Conservation (phyloP, 306 rosid genomes). For the Luffa acutangula region DNA sequence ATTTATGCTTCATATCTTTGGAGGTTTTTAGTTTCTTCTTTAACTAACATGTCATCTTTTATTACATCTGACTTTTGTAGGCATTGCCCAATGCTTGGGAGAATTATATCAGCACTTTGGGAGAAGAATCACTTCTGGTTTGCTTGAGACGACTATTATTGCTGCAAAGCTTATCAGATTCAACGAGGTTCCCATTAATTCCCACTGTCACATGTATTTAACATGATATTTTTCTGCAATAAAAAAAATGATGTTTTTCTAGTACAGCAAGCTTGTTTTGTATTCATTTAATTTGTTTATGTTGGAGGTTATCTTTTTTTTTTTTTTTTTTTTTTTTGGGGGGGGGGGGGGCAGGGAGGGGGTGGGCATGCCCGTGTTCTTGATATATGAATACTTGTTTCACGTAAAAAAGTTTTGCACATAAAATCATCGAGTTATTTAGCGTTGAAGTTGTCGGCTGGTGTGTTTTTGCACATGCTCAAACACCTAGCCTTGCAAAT, state of each 20-base stretch:
- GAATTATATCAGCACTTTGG: slow-evolving; percentile 88
- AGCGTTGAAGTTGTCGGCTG: not conserved
- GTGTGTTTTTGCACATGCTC: not conserved
- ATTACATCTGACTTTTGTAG: slow-evolving; percentile 19
- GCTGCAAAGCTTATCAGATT: slow-evolving; percentile 72
- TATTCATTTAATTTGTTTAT: not conserved
- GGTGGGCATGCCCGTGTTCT: no score
- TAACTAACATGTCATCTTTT: not conserved
- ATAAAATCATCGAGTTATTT: not conserved
- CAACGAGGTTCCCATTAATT: slow-evolving; percentile 42
- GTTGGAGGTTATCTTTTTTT: not conserved
- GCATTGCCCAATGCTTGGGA: slow-evolving; percentile 89
- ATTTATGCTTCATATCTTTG: slow-evolving; percentile 3
- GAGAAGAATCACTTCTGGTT: slow-evolving; percentile 85
- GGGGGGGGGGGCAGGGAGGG: not conserved
- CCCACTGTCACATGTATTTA: slow-evolving; percentile 7
- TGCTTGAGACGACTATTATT: slow-evolving; percentile 72
- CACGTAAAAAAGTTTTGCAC: not conserved
- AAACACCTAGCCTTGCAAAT: not conserved
- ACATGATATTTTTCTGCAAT: not conserved
- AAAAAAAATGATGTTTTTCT: not conserved
- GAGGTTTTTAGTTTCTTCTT: not conserved
- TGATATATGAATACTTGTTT: not conserved
- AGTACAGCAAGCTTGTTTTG: not conserved
- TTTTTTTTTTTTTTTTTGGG: not conserved